A percentile compares a stretch with the other conserved stretches of the same genome.
Evolutionary conservation across 176 grass and related monocot species (phyloP).

Genomic region (Echinochloa phyllopogon): DNA sequence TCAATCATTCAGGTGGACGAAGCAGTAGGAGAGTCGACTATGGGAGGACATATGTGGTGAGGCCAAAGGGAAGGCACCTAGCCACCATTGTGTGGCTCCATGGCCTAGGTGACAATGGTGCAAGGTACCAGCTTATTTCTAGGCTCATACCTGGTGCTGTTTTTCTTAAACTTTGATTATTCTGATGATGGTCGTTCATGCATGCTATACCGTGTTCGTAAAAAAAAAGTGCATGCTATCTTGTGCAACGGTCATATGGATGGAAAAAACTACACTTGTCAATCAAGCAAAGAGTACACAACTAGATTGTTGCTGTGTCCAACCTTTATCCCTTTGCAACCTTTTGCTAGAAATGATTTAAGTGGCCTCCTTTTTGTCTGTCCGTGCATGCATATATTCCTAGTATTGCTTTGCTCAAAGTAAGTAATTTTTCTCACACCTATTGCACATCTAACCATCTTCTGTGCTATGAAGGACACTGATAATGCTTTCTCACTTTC

Average conservation of each 20-base stretch:
- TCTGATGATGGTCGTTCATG: conserved; percentile 26
- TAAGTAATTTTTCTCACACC: conserved; percentile 45
- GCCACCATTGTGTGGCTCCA: conserved; percentile 92
- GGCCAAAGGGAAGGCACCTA: conserved; percentile 83
- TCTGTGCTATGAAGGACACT: conserved; percentile 12
- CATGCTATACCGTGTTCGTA: background rate
- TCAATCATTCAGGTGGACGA: conserved; percentile 52
- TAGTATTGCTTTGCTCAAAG: conserved; percentile 68
- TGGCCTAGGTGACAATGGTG: conserved; percentile 86
- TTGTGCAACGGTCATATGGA: background rate
- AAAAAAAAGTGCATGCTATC: background rate
- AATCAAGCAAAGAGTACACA: conserved; percentile 10
- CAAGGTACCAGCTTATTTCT: conserved; percentile 50
- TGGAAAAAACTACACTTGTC: conserved; percentile 29
- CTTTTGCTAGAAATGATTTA: conserved; percentile 56
- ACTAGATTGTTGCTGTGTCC: conserved; percentile 24
- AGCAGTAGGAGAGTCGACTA: conserved; percentile 59
- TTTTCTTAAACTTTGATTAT: conserved; percentile 8
- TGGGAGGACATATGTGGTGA: conserved; percentile 86
- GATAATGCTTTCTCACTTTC: conserved; percentile 38
- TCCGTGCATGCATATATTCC: conserved; percentile 76
- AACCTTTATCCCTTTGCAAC: conserved; percentile 48
- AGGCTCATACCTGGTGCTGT: background rate
- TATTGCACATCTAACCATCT: conserved; percentile 48
- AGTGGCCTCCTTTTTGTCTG: conserved; percentile 47